Evolutionary conservation across 495 filamentous ascomycete genomes (phyloP).

Genomic region (Schizothecium vesticola): DNA sequence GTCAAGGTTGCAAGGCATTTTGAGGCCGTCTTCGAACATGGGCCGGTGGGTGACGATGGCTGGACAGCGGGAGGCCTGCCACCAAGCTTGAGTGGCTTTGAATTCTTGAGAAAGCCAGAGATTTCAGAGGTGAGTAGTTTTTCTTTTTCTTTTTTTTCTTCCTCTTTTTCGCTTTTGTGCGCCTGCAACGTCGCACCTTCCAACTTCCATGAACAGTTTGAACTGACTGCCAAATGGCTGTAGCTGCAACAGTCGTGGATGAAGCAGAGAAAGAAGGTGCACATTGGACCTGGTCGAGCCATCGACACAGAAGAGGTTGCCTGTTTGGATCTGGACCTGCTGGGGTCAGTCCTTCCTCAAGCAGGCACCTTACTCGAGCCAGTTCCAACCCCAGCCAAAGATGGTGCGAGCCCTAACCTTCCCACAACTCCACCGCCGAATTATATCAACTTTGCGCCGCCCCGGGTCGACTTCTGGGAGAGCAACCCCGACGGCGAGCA

Average conservation of each 20-base stretch:
- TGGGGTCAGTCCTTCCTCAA: slow-evolving; percentile 10
- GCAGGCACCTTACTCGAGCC: slow-evolving; percentile 5
- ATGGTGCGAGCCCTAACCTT: not conserved
- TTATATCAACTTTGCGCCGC: slow-evolving; percentile 11
- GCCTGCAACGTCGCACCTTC: not conserved
- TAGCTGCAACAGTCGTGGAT: slow-evolving; percentile 23
- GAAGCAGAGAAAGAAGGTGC: slow-evolving; percentile 14
- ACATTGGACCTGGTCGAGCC: not conserved
- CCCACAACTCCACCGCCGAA: not conserved
- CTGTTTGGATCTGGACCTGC: slow-evolving; percentile 11
- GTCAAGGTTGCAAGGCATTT: slow-evolving; percentile 24
- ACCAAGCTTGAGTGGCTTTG: slow-evolving; percentile 20
- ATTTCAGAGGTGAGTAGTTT: slow-evolving; percentile 15
- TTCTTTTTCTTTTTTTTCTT: not conserved
- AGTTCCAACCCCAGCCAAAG: not conserved
- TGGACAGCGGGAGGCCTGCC: not conserved
- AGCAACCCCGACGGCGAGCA: slow-evolving; percentile 6
- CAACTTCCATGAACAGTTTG: not conserved
- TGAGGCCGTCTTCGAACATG: slow-evolving; percentile 22
- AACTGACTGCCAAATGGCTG: not conserved
- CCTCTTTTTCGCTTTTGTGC: too few species aligned
- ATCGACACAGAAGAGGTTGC: slow-evolving; percentile 3
- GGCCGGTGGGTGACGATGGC: not conserved
- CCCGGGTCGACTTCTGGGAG: slow-evolving; percentile 22
- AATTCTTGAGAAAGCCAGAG: slow-evolving; percentile 20